Percentiles rank a stretch among this genome's conserved stretches.
These are phyloP conservation scores for Cryomyces minteri DNA, from an alignment of 495 filamentous ascomycete genomes.

Conservation along the genomic window DNA sequence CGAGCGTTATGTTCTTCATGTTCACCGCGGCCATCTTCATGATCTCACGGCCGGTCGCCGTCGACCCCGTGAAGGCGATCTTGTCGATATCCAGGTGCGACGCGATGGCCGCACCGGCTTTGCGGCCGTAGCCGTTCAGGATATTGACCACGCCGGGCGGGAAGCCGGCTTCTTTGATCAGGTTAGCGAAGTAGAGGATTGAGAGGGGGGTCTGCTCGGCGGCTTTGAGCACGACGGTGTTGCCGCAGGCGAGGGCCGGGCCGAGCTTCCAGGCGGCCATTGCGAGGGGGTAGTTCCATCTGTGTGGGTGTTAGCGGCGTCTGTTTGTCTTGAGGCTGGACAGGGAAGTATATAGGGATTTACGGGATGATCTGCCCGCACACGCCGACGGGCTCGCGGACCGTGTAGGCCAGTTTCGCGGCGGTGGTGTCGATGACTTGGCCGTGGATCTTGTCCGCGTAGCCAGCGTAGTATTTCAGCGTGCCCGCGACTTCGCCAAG, in stretches of 20 bases:
- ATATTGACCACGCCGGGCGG: constrained; percentile 87
- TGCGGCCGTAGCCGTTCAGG: constrained; percentile 64
- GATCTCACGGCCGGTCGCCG: constrained; percentile 66
- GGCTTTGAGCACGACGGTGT: constrained; percentile 76
- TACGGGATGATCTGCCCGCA: constrained; percentile 78
- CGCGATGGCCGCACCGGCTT: constrained; percentile 64
- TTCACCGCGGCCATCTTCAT: constrained; percentile 86
- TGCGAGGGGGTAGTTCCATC: constrained; percentile 71
- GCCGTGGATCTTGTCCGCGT: constrained; percentile 81
- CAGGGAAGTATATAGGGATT: neutral
- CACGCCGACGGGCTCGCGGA: constrained; percentile 80
- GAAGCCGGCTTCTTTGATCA: constrained; percentile 82
- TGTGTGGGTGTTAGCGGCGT: neutral
- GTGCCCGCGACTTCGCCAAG: constrained; percentile 48
- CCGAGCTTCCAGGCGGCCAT: constrained; percentile 96
- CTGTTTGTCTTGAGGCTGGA: neutral
- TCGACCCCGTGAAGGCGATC: constrained; percentile 84
- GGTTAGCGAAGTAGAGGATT: constrained; percentile 64
- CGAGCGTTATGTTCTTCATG: constrained; percentile 89
- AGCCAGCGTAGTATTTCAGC: constrained; percentile 80
- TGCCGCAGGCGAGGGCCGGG: constrained; percentile 75
- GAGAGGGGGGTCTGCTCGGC: constrained; percentile 88
- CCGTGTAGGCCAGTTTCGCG: constrained; percentile 75
- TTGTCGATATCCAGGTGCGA: constrained; percentile 71
- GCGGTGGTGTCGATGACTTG: constrained; percentile 71